Evolutionary conservation across 1,284 basidiomycete genomes (phyloP), one percentile per base, ranked within the genome.

Genomic region (Amylostereum areolatum): DNA sequence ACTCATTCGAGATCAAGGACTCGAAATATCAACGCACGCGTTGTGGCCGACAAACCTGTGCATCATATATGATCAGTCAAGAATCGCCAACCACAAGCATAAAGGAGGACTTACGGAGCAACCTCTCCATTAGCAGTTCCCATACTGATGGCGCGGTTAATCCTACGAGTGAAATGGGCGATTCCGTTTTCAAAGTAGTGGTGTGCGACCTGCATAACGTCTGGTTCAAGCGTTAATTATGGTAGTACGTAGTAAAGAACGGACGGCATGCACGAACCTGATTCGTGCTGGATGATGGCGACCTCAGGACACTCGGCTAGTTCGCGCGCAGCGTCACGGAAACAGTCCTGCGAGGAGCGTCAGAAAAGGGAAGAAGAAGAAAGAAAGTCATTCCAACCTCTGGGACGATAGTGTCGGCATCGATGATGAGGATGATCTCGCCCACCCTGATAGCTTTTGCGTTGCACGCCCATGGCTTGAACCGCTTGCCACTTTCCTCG

Each of bases 141-240:
- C 72, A 87, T 77, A 0, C 85, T 85, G 52, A 92, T 92, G 57
- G 77, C 83, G 59, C 74, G 75, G 67, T 91, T 88, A 65, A 90
- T 89, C 28, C 87, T 74, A 5, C 80, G 78, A 1, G 89, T 92
- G 69, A 94, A 93, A 67, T 85, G 85, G 1, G 88, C 81, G 60
- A 93, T 84, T 2, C 86, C 87, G 59, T 88, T 89, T 63, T 93
- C 91, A 58, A 93, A 93, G 67, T 89, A 93, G 66, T 90, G 85
- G 64, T 87, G 68, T 0, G 83, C 85, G 54, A 93, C 90, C 64
- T 91, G 85, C 86, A 92, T 90, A 51, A 90, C 86, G 57, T 88
- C 85, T 81, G 47, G 27, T 37, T 5, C 25, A 8, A 6, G 4
- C 11, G 43, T 32, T 29, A 48, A n/a, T 11, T 9, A 32, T 24